Evolutionary conservation across 1,139 yeast species (phyloP), one percentile per base, ranked within the genome.

Genomic region (Blastobotrys arbuscula): DNA sequence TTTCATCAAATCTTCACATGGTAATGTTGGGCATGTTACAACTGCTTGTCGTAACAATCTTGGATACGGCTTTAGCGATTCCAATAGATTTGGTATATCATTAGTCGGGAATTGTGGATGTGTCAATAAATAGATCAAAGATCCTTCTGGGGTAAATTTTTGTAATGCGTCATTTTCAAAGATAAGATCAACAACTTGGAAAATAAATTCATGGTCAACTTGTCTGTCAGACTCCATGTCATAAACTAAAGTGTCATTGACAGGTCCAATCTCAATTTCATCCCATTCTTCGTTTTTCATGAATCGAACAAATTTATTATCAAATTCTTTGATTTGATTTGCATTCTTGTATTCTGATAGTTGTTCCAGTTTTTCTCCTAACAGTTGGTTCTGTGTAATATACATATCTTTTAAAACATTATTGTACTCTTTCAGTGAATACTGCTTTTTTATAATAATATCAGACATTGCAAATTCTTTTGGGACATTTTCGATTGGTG

Each of bases 61-160:
- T 36, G 85, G 80, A 53, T 77, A 73, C 2, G 68, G 55, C 50
- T 70, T 68, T 36, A 88, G 72, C 43, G 75, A 72, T 8, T 67
- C 57, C 44, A 86, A 65, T 43, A 90, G 66, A 24, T 41, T 33
- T 1, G 69, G 69, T 6, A 86, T 72, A 56, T 72, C 77, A 20
- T 73, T 68, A 3, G 73, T 68, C 9, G 97, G 96, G 66, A 84
- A 88, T 31, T 87, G 69, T 21, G 97, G 96, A 67, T 88, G 96
- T 2, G 96, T 86, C 53, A 90, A 72, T 38, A 89, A 72, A 62
- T 87, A 90, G 5, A 84, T 77, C 49, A 87, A 66, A 1, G 89
- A 74, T 43, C 69, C 69, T 58, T 83, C 82, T 41, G 92, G 84
- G 33, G 77, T 57, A 50, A 69, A 65, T 12, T 45, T 43, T 51